These are phyloP conservation scores for Trametes hirsuta DNA, from an alignment of 1,284 basidiomycete species.

Conservation along the genomic window DNA sequence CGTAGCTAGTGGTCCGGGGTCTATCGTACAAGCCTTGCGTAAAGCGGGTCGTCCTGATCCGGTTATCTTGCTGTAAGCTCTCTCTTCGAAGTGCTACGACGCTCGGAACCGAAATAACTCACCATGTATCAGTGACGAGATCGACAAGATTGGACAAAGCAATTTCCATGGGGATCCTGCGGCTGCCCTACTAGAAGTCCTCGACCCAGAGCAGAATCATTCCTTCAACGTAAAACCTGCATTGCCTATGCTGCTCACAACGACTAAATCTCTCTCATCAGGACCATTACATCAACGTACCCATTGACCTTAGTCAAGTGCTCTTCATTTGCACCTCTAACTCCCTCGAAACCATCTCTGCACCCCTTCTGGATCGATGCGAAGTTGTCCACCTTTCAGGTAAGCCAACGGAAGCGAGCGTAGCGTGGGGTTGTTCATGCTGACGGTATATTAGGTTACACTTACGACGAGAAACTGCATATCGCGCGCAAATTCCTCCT, in stretches of 20 bases:
- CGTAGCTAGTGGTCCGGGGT: constrained; percentile 84
- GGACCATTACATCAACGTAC: constrained; percentile 93
- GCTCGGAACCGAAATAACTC: neutral
- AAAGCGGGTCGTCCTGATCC: constrained; percentile 84
- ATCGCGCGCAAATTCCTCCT: constrained; percentile 86
- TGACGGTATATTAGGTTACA: constrained; percentile 62
- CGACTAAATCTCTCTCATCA: constrained; percentile 32
- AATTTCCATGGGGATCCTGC: constrained; percentile 91
- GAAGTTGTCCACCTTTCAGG: constrained; percentile 73
- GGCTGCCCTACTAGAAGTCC: constrained; percentile 85
- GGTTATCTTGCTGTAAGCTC: constrained; percentile 74
- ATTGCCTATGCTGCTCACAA: constrained; percentile 9
- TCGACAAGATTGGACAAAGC: constrained; percentile 87
- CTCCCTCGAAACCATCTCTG: constrained; percentile 85
- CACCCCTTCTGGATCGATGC: constrained; percentile 78
- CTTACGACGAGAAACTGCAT: constrained; percentile 88
- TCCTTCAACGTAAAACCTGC: constrained; percentile 68
- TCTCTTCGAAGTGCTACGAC: constrained; percentile 30
- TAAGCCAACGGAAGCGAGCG: constrained; percentile 35
- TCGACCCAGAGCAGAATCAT: constrained; percentile 92
- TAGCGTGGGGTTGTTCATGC: neutral
- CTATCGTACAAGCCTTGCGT: constrained; percentile 87
- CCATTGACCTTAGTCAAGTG: constrained; percentile 85
- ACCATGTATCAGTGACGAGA: constrained; percentile 60
- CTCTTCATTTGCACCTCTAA: constrained; percentile 92